A percentile compares a stretch with the other conserved stretches of the same genome.
Conservation (phyloP, 192 early-diverging fungal species). For the Coemansia sp. region DNA sequence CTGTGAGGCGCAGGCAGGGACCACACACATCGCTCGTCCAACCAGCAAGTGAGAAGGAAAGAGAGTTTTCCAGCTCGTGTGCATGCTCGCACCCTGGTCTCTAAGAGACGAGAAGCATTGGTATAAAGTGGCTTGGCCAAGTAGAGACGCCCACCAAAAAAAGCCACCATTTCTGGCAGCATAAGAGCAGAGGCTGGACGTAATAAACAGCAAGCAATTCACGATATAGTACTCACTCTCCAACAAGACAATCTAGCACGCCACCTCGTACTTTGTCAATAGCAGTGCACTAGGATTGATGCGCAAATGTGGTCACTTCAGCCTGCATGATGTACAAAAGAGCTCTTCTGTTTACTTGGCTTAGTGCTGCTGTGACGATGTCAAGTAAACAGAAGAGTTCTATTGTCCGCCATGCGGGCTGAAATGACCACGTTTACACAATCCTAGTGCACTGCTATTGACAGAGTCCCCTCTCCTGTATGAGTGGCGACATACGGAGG, state of each 20-base stretch:
- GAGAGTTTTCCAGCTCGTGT: not conserved
- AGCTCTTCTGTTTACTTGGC: conserved; percentile 2
- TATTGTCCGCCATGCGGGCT: not conserved
- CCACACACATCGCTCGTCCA: not conserved
- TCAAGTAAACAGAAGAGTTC: not conserved
- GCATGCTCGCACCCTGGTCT: not conserved
- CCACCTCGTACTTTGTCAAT: conserved; percentile 8
- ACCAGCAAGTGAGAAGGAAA: not conserved
- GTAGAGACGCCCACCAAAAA: not conserved
- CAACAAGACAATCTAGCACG: not conserved
- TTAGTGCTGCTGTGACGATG: not conserved
- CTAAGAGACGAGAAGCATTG: not conserved
- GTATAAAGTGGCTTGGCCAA: conserved; percentile 3
- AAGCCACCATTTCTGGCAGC: not conserved
- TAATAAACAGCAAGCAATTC: conserved; percentile 5
- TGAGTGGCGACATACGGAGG: not conserved
- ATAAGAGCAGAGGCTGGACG: not conserved
- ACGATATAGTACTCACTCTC: not conserved
- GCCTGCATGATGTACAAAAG: not conserved
- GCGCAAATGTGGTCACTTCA: not conserved
- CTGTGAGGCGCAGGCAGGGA: conserved; percentile 7
- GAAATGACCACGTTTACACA: not conserved
- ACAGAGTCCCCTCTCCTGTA: not conserved
- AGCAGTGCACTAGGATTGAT: conserved; percentile 1
- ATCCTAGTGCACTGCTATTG: conserved; percentile 4